A percentile compares a stretch with the other conserved stretches of the same genome.
phyloP scores from a whole-genome alignment of 2,329 filamentous ascomycete species.

The Neophaeococcomyces mojaviensis region DNA sequence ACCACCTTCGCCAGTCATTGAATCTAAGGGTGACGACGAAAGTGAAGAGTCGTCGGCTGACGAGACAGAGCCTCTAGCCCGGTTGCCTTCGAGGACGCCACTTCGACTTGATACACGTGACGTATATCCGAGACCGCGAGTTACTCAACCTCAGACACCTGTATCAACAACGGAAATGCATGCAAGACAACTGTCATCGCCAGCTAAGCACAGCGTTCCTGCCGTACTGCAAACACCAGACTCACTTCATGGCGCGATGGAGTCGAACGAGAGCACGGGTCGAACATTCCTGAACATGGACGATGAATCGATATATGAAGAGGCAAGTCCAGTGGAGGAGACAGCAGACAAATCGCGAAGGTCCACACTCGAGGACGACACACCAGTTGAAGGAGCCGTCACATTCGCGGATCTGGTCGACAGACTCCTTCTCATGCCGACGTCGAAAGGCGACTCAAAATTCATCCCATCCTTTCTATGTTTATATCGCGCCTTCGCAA shows the following conservation, averaged over 20 bases:
- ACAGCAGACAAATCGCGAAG: slow-evolving; percentile 5
- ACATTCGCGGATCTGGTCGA: slow-evolving; percentile 68
- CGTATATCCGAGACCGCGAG: slow-evolving; percentile 2
- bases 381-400: slow-evolving; percentile 30
- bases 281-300: slow-evolving; percentile 26
- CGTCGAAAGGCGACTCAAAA: slow-evolving; percentile 81
- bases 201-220: slow-evolving; percentile 4
- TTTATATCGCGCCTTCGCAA: slow-evolving; percentile 86
- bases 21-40: slow-evolving; percentile 18
- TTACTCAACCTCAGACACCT: slow-evolving; percentile 18
- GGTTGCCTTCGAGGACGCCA: slow-evolving; percentile 11
- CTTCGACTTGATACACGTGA: slow-evolving; percentile 18
- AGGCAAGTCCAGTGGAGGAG: slow-evolving; percentile 7
- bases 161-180: slow-evolving; percentile 17
- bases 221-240: slow-evolving; percentile 21
- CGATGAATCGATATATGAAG: slow-evolving; percentile 16
- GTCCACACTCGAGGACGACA: slow-evolving; percentile 23
- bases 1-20: slow-evolving; percentile 15
- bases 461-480: slow-evolving; percentile 86
- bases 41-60: slow-evolving; percentile 13
- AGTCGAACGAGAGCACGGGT: slow-evolving; percentile 17
- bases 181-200: slow-evolving; percentile 11
- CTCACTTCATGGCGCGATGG: slow-evolving; percentile 19
- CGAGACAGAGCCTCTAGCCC: slow-evolving; percentile 9
- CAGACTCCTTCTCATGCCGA: slow-evolving; percentile 71